Evolutionary conservation across 495 filamentous ascomycete genomes (phyloP).

Genomic region (Sordaria brevicollis): DNA sequence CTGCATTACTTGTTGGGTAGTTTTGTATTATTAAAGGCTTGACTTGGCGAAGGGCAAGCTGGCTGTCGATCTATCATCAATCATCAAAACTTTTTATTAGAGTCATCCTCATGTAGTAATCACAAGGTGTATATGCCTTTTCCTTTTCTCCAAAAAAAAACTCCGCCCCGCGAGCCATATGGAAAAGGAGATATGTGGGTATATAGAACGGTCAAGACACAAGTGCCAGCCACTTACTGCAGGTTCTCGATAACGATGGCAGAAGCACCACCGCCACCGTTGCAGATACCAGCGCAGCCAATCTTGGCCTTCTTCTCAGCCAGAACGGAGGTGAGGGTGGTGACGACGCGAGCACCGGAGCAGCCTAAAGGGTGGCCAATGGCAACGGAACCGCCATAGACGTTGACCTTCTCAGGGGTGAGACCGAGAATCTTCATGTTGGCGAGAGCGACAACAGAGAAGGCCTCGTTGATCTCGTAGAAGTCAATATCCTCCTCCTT

Average conservation of each 20-base stretch:
- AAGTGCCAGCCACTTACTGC: conserved; percentile 27
- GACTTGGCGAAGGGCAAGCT: conserved; percentile 6
- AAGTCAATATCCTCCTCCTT: conserved; percentile 68
- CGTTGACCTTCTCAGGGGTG: conserved; percentile 78
- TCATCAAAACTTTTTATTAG: conserved; percentile 9
- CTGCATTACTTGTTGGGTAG: neutral
- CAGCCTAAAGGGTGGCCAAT: conserved; percentile 91
- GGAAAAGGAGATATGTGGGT: neutral
- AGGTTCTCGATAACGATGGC: conserved; percentile 78
- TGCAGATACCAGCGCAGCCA: conserved; percentile 92
- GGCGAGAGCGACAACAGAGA: conserved; percentile 90
- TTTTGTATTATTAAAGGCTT: conserved; percentile 12
- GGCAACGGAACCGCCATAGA: conserved; percentile 91
- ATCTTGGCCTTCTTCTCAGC: conserved; percentile 86
- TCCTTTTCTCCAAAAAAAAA: neutral
- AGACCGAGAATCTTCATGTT: conserved; percentile 85
- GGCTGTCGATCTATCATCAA: conserved; percentile 11
- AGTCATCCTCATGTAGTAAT: neutral
- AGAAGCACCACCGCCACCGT: conserved; percentile 89
- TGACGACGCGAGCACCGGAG: conserved; percentile 85
- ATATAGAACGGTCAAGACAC: neutral
- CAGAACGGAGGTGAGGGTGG: conserved; percentile 83
- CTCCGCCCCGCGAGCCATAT: neutral
- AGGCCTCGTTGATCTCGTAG: conserved; percentile 99
- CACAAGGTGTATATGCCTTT: neutral